Percentiles rank a stretch among this genome's conserved stretches.
Conservation (phyloP, 768 basidiomycete genomes). For the Hydnomerulius pinastri region DNA sequence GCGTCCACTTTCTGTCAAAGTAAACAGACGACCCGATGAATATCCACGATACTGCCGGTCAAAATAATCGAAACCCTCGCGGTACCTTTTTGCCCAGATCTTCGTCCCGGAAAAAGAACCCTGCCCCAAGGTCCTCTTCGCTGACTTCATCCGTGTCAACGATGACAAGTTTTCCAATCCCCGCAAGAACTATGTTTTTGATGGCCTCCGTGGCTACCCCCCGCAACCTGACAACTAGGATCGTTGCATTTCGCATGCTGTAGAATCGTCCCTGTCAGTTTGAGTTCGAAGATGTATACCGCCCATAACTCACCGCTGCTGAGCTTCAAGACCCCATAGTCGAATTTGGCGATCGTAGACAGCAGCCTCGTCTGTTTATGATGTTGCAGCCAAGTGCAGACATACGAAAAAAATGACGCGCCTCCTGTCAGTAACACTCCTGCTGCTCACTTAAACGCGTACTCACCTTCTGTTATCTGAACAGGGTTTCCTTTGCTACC, state of each 20-base stretch:
- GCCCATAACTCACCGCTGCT: constrained; percentile 70
- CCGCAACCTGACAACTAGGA: constrained; percentile 75
- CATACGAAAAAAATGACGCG: constrained; percentile 1
- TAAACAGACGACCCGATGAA: constrained; percentile 35
- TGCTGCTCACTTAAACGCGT: constrained; percentile 6
- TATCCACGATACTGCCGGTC: constrained; percentile 41
- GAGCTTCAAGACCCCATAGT: constrained; percentile 97
- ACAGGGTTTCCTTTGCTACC: constrained; percentile 40
- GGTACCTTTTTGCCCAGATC: constrained; percentile 87
- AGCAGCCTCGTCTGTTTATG: constrained; percentile 60
- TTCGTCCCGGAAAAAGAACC: constrained; percentile 92
- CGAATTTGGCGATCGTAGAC: constrained; percentile 97
- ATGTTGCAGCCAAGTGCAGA: not conserved
- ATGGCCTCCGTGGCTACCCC: constrained; percentile 92
- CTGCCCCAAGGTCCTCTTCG: constrained; percentile 86
- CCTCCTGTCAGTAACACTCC: not conserved
- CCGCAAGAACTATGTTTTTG: constrained; percentile 97
- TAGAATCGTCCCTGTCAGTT: constrained; percentile 7
- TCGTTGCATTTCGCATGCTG: constrained; percentile 94
- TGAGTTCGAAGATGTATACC: not conserved
- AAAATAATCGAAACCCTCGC: constrained; percentile 9
- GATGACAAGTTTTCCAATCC: constrained; percentile 87
- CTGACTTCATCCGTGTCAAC: constrained; percentile 75
- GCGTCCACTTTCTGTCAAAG: constrained; percentile 74
- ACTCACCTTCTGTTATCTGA: constrained; percentile 68